Base-by-base conservation (phyloP, 495 filamentous ascomycete species). In the Cladorrhinum samala region DNA sequence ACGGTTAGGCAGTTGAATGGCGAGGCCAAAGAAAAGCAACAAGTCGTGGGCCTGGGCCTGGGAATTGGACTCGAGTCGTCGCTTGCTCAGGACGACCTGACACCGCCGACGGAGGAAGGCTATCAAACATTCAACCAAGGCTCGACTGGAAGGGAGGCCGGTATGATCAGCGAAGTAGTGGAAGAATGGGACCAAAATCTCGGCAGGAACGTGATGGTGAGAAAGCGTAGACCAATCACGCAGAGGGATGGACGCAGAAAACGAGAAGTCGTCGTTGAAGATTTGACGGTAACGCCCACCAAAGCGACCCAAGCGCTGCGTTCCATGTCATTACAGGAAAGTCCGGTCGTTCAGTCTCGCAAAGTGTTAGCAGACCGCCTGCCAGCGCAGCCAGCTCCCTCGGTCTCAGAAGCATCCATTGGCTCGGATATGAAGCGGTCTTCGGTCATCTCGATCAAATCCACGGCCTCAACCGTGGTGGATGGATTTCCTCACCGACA, bases 381-480 rank as follows among this genome's bases (percentile, higher is more conserved):
- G 45, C 59, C 59, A 40, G 49, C 54, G 6, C 54, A 52, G 21
- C 23, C 54, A 7, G 63, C 67, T 16, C 60, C 67, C 13, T 69
- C 69, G 36, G 68, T 61, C 30, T 72, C 71, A 27, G 62, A 71
- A 55, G 71, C 74, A 18, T 71, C 75, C 52, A 72, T 61, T 42
- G 74, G 63, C 61, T 69, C 65, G 54, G 71, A 78, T 39, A 64
- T 76, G 5, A 73, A 72, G 50, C 69, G 78, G 33, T 77, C 80
- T 27, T 91, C 87, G 17, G 74, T 71, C 14, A 74, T 83, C 54
- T 89, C 87, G 9, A 74, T 69, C 18, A 74, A 64, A 46, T 80
- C 77, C 45, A 78, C 75, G 6, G 75, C 78, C 8, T 89, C 87
- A 3, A 89, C 86, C 0, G 67, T 83, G 3, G 77, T 90, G 14